Evolutionary conservation across 2,329 filamentous ascomycete species (phyloP).

Genomic region (Albifimbria verrucaria): DNA sequence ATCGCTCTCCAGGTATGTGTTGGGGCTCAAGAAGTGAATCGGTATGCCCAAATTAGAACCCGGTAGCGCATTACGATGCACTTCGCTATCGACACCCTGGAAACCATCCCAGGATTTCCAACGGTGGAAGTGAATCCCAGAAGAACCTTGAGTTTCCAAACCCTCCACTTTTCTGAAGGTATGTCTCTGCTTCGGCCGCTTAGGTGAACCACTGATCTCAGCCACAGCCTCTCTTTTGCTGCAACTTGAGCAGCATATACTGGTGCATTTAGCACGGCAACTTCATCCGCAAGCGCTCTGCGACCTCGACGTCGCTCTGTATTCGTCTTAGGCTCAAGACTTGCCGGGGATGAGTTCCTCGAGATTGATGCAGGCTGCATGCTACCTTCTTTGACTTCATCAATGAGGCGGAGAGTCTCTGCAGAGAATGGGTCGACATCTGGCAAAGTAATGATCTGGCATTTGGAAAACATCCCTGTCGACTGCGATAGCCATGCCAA

Average conservation of each 20-base stretch:
- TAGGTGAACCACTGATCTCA: constrained; percentile 11
- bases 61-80: not conserved
- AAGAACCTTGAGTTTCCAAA: constrained; percentile 1
- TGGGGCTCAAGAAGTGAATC: constrained; percentile 39
- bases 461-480: constrained; percentile 41
- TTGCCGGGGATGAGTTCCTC: not conserved
- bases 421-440: constrained; percentile 39
- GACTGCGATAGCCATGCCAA: constrained; percentile 40
- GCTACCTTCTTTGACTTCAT: constrained; percentile 38
- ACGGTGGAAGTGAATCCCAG: not conserved
- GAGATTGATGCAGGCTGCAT: not conserved
- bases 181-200: constrained; percentile 14
- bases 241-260: constrained; percentile 42
- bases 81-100: not conserved
- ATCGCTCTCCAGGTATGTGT: constrained; percentile 34
- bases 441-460: constrained; percentile 40
- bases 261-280: constrained; percentile 48
- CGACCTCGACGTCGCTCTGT: constrained; percentile 26
- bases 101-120: not conserved
- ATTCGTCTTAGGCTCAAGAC: constrained; percentile 8
- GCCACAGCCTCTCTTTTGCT: constrained; percentile 22
- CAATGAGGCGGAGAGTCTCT: constrained; percentile 39
- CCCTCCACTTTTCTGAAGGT: constrained; percentile 11
- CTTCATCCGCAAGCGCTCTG: constrained; percentile 36
- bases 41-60: not conserved